These are phyloP conservation scores for Trichophyton benhamiae DNA, from an alignment of 2,329 filamentous ascomycete species.

Conservation along the genomic window DNA sequence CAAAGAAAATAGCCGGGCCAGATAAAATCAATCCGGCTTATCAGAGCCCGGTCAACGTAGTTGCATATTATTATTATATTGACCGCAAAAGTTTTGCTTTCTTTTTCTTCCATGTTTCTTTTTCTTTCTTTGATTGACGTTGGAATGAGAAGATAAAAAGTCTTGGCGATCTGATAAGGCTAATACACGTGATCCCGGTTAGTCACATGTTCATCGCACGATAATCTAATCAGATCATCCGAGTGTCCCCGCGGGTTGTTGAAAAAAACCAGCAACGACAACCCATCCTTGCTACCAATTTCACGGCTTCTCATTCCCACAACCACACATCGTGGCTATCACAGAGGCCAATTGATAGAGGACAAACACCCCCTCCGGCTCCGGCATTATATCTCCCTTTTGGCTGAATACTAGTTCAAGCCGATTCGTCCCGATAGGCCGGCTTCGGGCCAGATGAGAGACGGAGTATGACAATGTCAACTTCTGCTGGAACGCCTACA, in stretches of 20 bases:
- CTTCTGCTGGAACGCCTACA: conserved; percentile 28
- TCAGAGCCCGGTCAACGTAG: no score
- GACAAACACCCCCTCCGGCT: not conserved
- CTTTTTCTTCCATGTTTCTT: not conserved
- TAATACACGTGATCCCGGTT: conserved; percentile 10
- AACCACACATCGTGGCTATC: not conserved
- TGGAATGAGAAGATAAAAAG: not conserved
- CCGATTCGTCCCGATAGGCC: not conserved
- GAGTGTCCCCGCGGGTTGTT: conserved; percentile 6
- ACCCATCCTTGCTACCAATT: not conserved
- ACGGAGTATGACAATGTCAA: not conserved
- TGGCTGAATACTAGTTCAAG: not conserved
- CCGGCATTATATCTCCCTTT: no score
- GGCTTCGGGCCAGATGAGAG: not conserved
- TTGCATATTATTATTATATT: no score
- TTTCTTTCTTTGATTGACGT: not conserved
- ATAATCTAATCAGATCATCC: conserved; percentile 19
- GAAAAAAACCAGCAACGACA: not conserved
- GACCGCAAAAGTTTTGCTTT: no score
- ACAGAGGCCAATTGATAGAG: not conserved
- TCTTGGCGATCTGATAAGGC: conserved; percentile 12
- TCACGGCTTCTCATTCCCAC: not conserved
- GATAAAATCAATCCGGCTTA: not conserved
- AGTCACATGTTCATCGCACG: conserved; percentile 15
- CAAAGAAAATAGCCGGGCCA: not conserved